Evolutionary conservation across 2,329 filamentous ascomycete species (phyloP).

Genomic region (Aureobasidium musti): DNA sequence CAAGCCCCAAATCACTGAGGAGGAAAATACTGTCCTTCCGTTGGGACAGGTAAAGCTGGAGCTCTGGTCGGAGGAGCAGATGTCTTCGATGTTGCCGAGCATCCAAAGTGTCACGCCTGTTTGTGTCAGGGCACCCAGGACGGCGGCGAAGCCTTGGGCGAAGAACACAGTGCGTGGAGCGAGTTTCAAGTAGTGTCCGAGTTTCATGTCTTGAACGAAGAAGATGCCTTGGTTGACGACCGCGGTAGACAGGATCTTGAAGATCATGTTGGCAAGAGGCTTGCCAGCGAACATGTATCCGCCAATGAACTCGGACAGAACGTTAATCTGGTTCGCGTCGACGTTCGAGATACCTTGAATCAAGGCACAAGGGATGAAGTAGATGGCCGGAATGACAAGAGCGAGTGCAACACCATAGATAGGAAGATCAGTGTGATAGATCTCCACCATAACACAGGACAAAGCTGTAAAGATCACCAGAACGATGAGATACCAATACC

Average conservation of each 20-base stretch:
- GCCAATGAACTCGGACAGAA: constrained; percentile 60
- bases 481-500: constrained; percentile 60
- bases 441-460: constrained; percentile 36
- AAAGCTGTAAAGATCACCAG: constrained; percentile 36
- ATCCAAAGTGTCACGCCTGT: constrained; percentile 89
- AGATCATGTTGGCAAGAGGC: constrained; percentile 90
- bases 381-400: constrained; percentile 72
- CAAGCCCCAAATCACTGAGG: constrained; percentile 76
- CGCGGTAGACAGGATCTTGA: constrained; percentile 80
- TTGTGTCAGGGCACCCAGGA: constrained; percentile 77
- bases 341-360: constrained; percentile 76
- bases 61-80: constrained; percentile 77
- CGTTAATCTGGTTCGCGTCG: constrained; percentile 36
- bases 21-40: constrained; percentile 86
- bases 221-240: constrained; percentile 58
- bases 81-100: constrained; percentile 72
- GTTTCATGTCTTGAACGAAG: constrained; percentile 68
- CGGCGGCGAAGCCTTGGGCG: constrained; percentile 73
- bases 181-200: constrained; percentile 87
- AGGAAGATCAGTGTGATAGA: constrained; percentile 49
- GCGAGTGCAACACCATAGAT: constrained; percentile 85
- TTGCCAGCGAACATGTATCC: constrained; percentile 80
- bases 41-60: constrained; percentile 88
- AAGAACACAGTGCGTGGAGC: constrained; percentile 73
- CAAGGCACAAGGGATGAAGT: constrained; percentile 89